These are phyloP conservation scores for Aspergillus sclerotiicarbonarius DNA, from an alignment of 495 filamentous ascomycete species.

Conservation along the genomic window DNA sequence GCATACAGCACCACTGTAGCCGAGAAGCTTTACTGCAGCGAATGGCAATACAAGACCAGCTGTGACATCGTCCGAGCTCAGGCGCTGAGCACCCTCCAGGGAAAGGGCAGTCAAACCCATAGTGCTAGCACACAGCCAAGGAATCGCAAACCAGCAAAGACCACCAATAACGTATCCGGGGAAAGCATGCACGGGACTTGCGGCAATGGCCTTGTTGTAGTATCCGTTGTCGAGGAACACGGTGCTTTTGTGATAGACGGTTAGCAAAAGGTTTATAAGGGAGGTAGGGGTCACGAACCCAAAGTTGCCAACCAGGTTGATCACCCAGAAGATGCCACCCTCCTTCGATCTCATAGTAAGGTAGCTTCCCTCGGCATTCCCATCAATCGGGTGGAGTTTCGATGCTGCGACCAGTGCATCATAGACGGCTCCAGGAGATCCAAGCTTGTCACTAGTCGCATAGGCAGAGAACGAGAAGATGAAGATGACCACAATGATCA, in stretches of 20 bases:
- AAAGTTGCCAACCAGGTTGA: conserved; percentile 76
- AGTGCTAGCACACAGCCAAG: conserved; percentile 88
- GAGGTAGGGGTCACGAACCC: conserved; percentile 20
- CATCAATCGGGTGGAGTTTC: conserved; percentile 70
- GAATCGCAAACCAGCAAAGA: conserved; percentile 92
- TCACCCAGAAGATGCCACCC: conserved; percentile 93
- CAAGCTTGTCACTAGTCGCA: conserved; percentile 69
- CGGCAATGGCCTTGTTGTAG: conserved; percentile 96
- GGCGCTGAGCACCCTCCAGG: conserved; percentile 69
- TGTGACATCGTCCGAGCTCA: conserved; percentile 71
- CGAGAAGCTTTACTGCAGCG: conserved; percentile 84
- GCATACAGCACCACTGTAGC: conserved; percentile 80
- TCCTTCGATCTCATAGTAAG: conserved; percentile 86
- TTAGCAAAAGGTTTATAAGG: neutral
- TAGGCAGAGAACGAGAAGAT: conserved; percentile 88
- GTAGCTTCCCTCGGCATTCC: conserved; percentile 84
- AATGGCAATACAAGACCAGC: conserved; percentile 88
- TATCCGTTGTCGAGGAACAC: conserved; percentile 81
- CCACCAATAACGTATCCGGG: conserved; percentile 92
- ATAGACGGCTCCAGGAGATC: conserved; percentile 78
- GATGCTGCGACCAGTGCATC: conserved; percentile 74
- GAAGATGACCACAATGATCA: conserved; percentile 85
- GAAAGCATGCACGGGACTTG: conserved; percentile 81
- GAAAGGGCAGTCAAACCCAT: conserved; percentile 91
- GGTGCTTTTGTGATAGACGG: conserved; percentile 45